These are phyloP conservation scores for Coemansia sp. DNA, from an alignment of 192 early-diverging fungal genomes.

Conservation along the genomic window DNA sequence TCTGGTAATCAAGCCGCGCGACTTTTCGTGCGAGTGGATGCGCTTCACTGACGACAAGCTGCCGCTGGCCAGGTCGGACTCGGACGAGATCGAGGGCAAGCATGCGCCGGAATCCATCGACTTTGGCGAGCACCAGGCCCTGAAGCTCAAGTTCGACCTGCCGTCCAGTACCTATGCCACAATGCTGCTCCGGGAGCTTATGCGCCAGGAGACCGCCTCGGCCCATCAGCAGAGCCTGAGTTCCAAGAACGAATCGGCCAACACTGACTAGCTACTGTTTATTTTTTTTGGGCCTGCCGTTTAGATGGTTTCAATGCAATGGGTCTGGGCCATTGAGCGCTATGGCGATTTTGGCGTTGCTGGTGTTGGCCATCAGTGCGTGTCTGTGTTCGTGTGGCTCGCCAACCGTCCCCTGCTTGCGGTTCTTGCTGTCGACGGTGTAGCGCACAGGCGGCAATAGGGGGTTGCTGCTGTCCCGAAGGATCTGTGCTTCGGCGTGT, in stretches of 20 bases:
- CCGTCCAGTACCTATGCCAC: conserved; percentile 88
- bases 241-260: not conserved
- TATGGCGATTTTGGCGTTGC: too few relatives aligned
- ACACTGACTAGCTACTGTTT: not conserved
- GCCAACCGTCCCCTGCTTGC: too few relatives aligned
- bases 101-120: conserved; percentile 26
- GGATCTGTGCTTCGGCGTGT: too few relatives aligned
- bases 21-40: conserved; percentile 58
- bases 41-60: conserved; percentile 58
- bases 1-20: conserved; percentile 55
- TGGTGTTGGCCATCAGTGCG: too few relatives aligned
- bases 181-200: conserved; percentile 91
- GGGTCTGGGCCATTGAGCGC: too few relatives aligned
- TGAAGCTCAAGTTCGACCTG: conserved; percentile 74
- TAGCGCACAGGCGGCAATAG: too few relatives aligned
- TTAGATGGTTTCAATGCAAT: too few relatives aligned
- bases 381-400: too few relatives aligned
- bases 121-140: conserved; percentile 66
- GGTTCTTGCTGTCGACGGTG: too few relatives aligned
- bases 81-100: conserved; percentile 54
- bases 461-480: too few relatives aligned
- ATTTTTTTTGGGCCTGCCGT: not conserved
- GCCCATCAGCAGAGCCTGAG: conserved; percentile 49
- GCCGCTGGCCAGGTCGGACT: conserved; percentile 58
- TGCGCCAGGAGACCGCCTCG: conserved; percentile 58